Base-by-base conservation (phyloP, 495 filamentous ascomycete species). In the Penicillium pancosmium region DNA sequence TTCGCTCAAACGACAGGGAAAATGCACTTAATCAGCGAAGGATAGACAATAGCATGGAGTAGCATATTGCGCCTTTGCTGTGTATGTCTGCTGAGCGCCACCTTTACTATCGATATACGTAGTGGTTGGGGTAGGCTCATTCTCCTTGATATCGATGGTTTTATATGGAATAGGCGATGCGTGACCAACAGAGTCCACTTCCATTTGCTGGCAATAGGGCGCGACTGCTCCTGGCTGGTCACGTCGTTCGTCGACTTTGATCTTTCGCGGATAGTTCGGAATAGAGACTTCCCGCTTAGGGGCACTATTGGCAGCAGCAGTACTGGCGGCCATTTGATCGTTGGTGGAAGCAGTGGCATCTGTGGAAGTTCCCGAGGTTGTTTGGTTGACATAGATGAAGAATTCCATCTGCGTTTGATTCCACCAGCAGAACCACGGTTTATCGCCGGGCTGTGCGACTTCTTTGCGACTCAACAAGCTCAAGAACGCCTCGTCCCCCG, bases 371-470 rank as follows among this genome's bases (percentile, higher is more conserved):
- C 69, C 69, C 23, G 75, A 74, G 60, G 80, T 85, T 3, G 78
- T 72, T 61, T 88, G 80, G 48, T 83, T 81, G 54, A 88, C 77
- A 68, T 93, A 97, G 56, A 97, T 85, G 69, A 92, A 94, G 16
- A 87, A 79, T 61, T 96, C 91, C 48, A 97, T 76, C 47, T 85
- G 79, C 0, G 92, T 96, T 5, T 84, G 78, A 58, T 93, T 92
- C 91, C 91, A 97, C 66, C 82, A 88, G 70, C 93, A 97, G 62
- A 91, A 86, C 92, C 92, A 97, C 2, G 91, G 88, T 52, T 81
- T 84, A 36, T 93, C 87, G 0, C 86, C 86, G 2, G 77, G 72
- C 52, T 81, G 63, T 3, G 84, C 83, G 40, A 78, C 63, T 16
- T 80, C 65, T 57, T 82, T 86, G 40, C 80, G 73, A 33, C 50